Base-by-base conservation (phyloP, 345 rosid species). In the Ceriops tagal region DNA sequence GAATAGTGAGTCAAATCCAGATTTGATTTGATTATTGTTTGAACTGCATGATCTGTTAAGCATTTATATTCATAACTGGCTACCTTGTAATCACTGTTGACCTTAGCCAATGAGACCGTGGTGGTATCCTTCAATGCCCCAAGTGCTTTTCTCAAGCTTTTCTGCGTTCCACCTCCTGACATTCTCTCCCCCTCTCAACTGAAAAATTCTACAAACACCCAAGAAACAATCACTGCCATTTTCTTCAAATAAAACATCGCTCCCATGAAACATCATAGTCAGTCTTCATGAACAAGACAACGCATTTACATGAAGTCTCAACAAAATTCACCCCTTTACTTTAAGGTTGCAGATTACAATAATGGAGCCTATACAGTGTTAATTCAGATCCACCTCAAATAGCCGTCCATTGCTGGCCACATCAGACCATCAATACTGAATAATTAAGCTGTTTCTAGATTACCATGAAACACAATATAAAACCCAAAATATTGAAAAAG, bases 111-210 rank as follows among this genome's bases (percentile, higher is more conserved):
- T 37, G 97, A 90, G 83, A 95, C 99, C 22, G 99, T 92, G 71
- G 99, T 92, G 55, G 96, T 82, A 71, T 95, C 99, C 84, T 95
- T 95, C 75, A 95, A 75, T 69, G 98, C 96, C 72, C 99, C 99
- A 4, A 95, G 86, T 70, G 96, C 96, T 85, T 90, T 95, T 76
- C 99, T 83, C 62, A 95, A 81, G 88, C 96, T 88, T 51, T 88
- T 93, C 80, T 89, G 93, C 15, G 92, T 84, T 53, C 95, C 97
- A 37, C 92, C 83, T 65, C 97, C 88, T 37, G 96, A 83, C 97
- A 89, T 92, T 52, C 77, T 85, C 72, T 71, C 79, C 34, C 75
- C 78, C 70, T 15, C 80, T 73, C 74, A 1, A 83, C 76, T 58
- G 71, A 71, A 72, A 68, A 73, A 72, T 73, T 65, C 85, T 85